Conservation (phyloP, 1,139 yeast species). For the Yamadazyma epiphylla region DNA sequence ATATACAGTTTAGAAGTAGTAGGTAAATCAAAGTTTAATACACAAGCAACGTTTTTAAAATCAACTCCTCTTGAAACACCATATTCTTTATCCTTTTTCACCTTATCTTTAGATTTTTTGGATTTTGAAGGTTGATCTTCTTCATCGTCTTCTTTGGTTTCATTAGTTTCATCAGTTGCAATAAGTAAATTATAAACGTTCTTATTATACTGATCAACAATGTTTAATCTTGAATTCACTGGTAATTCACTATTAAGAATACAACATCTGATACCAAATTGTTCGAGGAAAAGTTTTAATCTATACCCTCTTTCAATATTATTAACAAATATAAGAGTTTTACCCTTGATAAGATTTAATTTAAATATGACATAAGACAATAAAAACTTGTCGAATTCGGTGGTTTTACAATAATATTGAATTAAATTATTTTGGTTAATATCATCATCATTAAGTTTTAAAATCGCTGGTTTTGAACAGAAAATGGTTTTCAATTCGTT, state of each 20-base stretch:
- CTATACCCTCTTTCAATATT: conserved; percentile 94
- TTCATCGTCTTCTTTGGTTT: conserved; percentile 45
- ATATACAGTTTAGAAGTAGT: conserved; percentile 85
- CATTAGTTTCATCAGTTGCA: conserved; percentile 90
- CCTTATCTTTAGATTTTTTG: conserved; percentile 26
- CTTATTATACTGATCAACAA: conserved; percentile 92
- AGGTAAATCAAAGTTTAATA: conserved; percentile 91
- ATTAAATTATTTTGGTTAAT: conserved; percentile 55
- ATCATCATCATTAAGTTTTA: conserved; percentile 71
- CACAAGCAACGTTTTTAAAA: conserved; percentile 94
- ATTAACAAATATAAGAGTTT: conserved; percentile 86
- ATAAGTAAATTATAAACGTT: conserved; percentile 82
- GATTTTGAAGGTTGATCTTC: conserved; percentile 42
- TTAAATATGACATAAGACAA: conserved; percentile 90
- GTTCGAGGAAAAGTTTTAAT: conserved; percentile 84
- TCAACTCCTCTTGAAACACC: conserved; percentile 98
- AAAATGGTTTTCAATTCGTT: conserved; percentile 69
- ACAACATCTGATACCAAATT: conserved; percentile 88
- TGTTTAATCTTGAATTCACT: conserved; percentile 86
- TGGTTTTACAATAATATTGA: conserved; percentile 83
- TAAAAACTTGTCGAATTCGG: conserved; percentile 89
- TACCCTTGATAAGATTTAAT: conserved; percentile 83
- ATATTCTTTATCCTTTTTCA: conserved; percentile 64
- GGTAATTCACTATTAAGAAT: conserved; percentile 92
- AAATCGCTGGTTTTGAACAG: conserved; percentile 82